Percentiles rank a stretch among this genome's conserved stretches.
phyloP scores from a whole-genome alignment of 2,329 filamentous ascomycete species.

The Diaporthe helianthi region DNA sequence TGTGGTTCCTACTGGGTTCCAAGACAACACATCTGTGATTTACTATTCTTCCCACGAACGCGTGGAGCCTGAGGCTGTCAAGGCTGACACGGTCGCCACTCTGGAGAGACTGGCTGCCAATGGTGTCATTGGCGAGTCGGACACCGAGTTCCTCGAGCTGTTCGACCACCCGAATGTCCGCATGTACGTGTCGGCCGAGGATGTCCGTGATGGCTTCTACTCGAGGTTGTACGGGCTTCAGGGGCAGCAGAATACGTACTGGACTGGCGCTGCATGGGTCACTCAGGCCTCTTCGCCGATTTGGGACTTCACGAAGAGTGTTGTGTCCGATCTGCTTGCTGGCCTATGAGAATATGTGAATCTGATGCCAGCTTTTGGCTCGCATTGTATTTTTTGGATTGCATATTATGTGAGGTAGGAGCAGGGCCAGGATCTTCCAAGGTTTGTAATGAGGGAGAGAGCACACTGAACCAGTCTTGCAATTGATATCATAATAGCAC shows the following conservation, averaged over 20 bases:
- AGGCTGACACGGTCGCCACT: slow-evolving; percentile 4
- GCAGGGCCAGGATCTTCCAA: too few species aligned
- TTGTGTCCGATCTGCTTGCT: background rate
- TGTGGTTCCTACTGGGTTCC: background rate
- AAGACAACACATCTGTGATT: background rate
- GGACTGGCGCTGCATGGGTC: slow-evolving; percentile 41
- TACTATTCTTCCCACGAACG: slow-evolving; percentile 17
- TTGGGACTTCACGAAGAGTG: slow-evolving; percentile 41
- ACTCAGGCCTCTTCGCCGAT: slow-evolving; percentile 42
- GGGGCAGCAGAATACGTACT: slow-evolving; percentile 40
- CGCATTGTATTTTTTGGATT: background rate
- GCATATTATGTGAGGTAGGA: background rate
- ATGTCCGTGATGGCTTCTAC: slow-evolving; percentile 41
- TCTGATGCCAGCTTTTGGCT: background rate
- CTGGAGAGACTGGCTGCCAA: slow-evolving; percentile 3
- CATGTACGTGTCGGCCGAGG: background rate
- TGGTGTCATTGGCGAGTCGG: slow-evolving; percentile 3
- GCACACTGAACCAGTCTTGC: background rate
- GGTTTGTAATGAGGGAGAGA: too few species aligned
- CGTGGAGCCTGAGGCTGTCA: background rate
- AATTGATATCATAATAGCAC: background rate
- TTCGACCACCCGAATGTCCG: slow-evolving; percentile 6
- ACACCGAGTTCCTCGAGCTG: background rate
- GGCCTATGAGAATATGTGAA: background rate
- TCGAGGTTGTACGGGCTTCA: slow-evolving; percentile 38